These are phyloP conservation scores for Darksidea phi DNA, from an alignment of 495 filamentous ascomycete species.

Conservation along the genomic window DNA sequence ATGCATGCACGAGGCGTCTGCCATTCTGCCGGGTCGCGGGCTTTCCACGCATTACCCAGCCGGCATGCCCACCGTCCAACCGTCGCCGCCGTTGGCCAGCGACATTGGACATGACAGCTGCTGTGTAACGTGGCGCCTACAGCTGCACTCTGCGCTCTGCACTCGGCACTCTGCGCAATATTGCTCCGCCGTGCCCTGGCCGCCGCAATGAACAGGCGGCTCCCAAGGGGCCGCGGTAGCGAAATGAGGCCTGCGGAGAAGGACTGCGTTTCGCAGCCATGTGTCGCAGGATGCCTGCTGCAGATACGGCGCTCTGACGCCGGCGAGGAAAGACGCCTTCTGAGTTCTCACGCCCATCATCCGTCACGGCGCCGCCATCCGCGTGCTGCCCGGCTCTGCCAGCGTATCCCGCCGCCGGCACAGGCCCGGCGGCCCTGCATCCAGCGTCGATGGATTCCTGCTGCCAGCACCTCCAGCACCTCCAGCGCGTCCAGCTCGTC, in stretches of 20 bases:
- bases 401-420: background rate
- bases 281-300: conserved; percentile 25
- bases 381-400: background rate
- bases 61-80: conserved; percentile 3
- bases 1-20: conserved; percentile 21
- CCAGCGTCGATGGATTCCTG: background rate
- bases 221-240: conserved; percentile 23
- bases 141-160: background rate
- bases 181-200: background rate
- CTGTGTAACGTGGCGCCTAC: conserved; percentile 1
- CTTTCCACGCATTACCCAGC: conserved; percentile 13
- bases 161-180: background rate
- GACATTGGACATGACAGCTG: background rate
- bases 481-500: background rate
- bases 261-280: conserved; percentile 23
- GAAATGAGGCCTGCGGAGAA: conserved; percentile 39
- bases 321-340: too few relatives aligned
- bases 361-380: background rate
- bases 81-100: conserved; percentile 5
- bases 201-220: conserved; percentile 22
- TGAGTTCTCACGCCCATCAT: background rate
- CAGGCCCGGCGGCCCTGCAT: conserved; percentile 1
- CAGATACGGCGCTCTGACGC: background rate
- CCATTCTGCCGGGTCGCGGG: conserved; percentile 22
- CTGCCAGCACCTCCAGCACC: background rate